Evolutionary conservation across 768 basidiomycete genomes (phyloP).

Genomic region (Epithele typhae): DNA sequence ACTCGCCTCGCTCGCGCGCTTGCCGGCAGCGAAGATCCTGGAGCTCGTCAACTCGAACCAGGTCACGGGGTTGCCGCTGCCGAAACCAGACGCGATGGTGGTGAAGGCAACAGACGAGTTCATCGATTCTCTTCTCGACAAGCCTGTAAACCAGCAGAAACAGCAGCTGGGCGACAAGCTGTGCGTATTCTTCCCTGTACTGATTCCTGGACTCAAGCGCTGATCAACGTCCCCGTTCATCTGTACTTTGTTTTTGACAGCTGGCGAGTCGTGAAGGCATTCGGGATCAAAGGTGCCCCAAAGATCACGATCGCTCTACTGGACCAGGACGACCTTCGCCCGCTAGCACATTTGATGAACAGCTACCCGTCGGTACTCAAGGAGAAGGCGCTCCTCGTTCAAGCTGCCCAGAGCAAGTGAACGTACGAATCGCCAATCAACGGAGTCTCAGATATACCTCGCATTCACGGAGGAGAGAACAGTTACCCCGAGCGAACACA

Average conservation of each 20-base stretch:
- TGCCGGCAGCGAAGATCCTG: conserved; percentile 76
- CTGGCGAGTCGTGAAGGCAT: conserved; percentile 62
- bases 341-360: conserved; percentile 83
- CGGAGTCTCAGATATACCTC: no score
- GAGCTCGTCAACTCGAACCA: conserved; percentile 46
- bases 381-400: conserved; percentile 54
- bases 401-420: conserved; percentile 20
- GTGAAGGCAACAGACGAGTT: conserved; percentile 70
- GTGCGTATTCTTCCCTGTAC: conserved; percentile 5
- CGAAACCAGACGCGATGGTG: conserved; percentile 67
- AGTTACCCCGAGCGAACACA: no score
- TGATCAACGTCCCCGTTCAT: no score
- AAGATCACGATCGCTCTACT: conserved; percentile 81
- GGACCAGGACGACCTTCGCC: conserved; percentile 80
- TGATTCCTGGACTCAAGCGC: no score
- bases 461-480: no score
- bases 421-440: not conserved
- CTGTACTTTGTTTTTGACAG: conserved; percentile 21
- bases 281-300: conserved; percentile 79
- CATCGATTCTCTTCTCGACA: conserved; percentile 81
- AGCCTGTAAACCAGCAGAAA: conserved; percentile 49
- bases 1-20: conserved; percentile 61
- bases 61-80: conserved; percentile 51
- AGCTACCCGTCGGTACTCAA: conserved; percentile 80
- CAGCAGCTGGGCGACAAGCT: conserved; percentile 22